Conservation (phyloP, 805 yeast genomes). For the Candida palmyrensis region DNA sequence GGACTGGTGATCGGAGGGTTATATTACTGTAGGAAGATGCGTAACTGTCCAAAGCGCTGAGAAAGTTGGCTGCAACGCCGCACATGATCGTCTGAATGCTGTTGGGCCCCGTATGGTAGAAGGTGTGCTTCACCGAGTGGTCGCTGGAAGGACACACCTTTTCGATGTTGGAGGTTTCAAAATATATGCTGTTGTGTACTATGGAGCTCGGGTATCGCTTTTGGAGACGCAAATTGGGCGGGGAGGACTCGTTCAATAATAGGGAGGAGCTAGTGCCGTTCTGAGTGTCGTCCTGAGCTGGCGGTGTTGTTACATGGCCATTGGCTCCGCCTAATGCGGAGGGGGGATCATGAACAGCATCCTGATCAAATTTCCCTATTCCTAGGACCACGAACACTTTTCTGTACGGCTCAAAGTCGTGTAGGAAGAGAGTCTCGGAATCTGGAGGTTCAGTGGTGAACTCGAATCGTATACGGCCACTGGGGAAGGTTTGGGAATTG, state of each 20-base stretch:
- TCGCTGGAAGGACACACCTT: slow-evolving; percentile 11
- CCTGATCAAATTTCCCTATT: slow-evolving; percentile 27
- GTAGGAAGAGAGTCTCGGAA: slow-evolving; percentile 59
- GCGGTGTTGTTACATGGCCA: slow-evolving; percentile 21
- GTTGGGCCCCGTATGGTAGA: slow-evolving; percentile 24
- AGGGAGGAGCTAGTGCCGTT: slow-evolving; percentile 16
- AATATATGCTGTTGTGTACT: slow-evolving; percentile 50
- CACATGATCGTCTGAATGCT: slow-evolving; percentile 61
- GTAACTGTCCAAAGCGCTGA: slow-evolving; percentile 59
- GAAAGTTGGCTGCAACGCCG: slow-evolving; percentile 61
- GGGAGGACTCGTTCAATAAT: no score
- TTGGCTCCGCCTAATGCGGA: slow-evolving; percentile 32
- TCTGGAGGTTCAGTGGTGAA: slow-evolving; percentile 44
- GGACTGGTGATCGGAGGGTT: slow-evolving; percentile 78
- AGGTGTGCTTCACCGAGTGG: slow-evolving; percentile 12
- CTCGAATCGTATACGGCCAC: slow-evolving; percentile 65
- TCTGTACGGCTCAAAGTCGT: slow-evolving; percentile 87
- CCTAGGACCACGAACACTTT: slow-evolving; percentile 64
- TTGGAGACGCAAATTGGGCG: no score
- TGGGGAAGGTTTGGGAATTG: slow-evolving; percentile 82
- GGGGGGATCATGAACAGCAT: slow-evolving; percentile 5
- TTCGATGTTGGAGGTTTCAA: slow-evolving; percentile 37
- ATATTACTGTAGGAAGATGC: slow-evolving; percentile 74
- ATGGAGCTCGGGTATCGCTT: slow-evolving; percentile 48
- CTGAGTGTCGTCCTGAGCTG: slow-evolving; percentile 12